Conservation (phyloP, 345 rosid species). For the Brassica napus region Da-Ae NC_063446.1:8614001-8614500, state of each 20-base stretch:
- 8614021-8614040: constrained; percentile 27
- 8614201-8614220: not conserved
- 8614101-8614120: constrained; percentile 20
- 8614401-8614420: constrained; percentile 50
- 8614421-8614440: constrained; percentile 48
- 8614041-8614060: constrained; percentile 22
- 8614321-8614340: not conserved
- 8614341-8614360: constrained; percentile 49
- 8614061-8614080: constrained; percentile 13
- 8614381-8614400: constrained; percentile 47
- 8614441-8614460: constrained; percentile 43
- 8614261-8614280: not conserved
- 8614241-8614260: not conserved
- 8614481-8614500: constrained; percentile 7
- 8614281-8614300: not conserved
- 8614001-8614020: constrained; percentile 9
- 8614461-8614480: constrained; percentile 31
- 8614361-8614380: constrained; percentile 45
- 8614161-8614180: constrained; percentile 25
- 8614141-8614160: constrained; percentile 22
- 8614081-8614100: constrained; percentile 19
- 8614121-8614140: constrained; percentile 10
- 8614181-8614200: not conserved
- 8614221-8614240: constrained; percentile 5
- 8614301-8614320: not conserved